Evolutionary conservation across 164 flowering plant genomes (phyloP), one percentile per base, ranked within the genome.

Genomic region (Stephania yunnanensis): DNA sequence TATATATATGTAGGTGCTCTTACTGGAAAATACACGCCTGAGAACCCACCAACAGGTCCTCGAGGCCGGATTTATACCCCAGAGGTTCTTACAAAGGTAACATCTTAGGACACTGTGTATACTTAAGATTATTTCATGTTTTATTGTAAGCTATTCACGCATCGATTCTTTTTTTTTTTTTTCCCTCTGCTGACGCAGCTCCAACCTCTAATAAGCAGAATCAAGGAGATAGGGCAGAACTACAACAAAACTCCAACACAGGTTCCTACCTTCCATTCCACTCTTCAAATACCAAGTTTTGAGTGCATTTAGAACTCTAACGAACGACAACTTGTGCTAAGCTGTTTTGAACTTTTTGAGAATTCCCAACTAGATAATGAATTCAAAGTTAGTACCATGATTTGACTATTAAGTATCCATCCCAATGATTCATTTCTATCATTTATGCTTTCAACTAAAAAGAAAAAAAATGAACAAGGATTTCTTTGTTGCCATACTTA

Each of bases 231-330:
- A 69, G 96, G 97, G 73, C 82, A 89, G 78, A 86, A 74, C 73
- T 90, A 93, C 80, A 71, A 76, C 48, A 95, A 86, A 83, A 91
- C 95, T 45, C 81, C 91, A 48, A 92, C 99, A 61, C 97, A 95
- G 97, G 97, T 92, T 5, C 6, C 42, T 36, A 36, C 42, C 42
- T 36, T 36, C 0, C 42, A 36, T 36, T 36, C 42, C 42, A 36
- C 42, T 2, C 42, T 36, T 36, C 42, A 2, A 36, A 36, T 36
- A 36, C 42, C 42, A 36, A 36, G 29, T 48, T 30, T 30, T 48
- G 6, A 2, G 17, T 8, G 9, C 29, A 20, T 13, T 66, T 30
- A 67, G 31, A 36, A 67, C 2, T 13, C 15, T 25, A 67, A 1
- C 8, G 13, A 31, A 25, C 5, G 44, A 31, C 30, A 20, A 68